These are phyloP conservation scores for Betula pendula DNA, from an alignment of 306 rosid genomes.

Conservation along the genomic window DNA sequence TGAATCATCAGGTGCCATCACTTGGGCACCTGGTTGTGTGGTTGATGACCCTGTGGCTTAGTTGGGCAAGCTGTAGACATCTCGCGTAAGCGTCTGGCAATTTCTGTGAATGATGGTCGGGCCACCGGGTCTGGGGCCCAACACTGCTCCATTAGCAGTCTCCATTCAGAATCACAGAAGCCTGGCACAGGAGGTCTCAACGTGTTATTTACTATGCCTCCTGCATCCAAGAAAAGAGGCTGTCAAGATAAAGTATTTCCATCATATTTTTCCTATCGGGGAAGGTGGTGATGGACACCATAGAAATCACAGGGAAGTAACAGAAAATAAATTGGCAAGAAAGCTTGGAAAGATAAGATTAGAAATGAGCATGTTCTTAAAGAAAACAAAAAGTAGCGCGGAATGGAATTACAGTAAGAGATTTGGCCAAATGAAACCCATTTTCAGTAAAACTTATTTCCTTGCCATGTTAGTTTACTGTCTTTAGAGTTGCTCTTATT, in stretches of 20 bases:
- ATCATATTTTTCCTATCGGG: not conserved
- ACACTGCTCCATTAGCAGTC: constrained; percentile 82
- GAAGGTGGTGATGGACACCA: not conserved
- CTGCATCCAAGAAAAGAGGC: constrained; percentile 39
- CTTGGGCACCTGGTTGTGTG: constrained; percentile 38
- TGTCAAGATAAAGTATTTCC: not conserved
- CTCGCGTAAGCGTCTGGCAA: constrained; percentile 65
- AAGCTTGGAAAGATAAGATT: not conserved
- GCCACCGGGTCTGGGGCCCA: constrained; percentile 81
- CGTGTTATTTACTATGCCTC: constrained; percentile 85
- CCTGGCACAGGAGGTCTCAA: constrained; percentile 71
- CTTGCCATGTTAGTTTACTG: not conserved
- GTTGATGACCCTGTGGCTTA: constrained; percentile 44
- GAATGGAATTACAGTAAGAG: not conserved
- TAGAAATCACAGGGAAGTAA: not conserved
- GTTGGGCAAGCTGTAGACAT: constrained; percentile 73
- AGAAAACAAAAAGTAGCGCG: not conserved
- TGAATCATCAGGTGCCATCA: constrained; percentile 13
- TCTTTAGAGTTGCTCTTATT: not conserved
- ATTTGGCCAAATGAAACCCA: not conserved
- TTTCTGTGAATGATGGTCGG: constrained; percentile 85
- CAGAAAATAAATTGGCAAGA: not conserved
- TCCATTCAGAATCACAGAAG: constrained; percentile 75
- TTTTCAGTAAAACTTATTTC: not conserved
- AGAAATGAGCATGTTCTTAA: not conserved